These are phyloP conservation scores for Drechslerella coelobrocha DNA, from an alignment of 2,329 filamentous ascomycete genomes.

Conservation along the genomic window DNA sequence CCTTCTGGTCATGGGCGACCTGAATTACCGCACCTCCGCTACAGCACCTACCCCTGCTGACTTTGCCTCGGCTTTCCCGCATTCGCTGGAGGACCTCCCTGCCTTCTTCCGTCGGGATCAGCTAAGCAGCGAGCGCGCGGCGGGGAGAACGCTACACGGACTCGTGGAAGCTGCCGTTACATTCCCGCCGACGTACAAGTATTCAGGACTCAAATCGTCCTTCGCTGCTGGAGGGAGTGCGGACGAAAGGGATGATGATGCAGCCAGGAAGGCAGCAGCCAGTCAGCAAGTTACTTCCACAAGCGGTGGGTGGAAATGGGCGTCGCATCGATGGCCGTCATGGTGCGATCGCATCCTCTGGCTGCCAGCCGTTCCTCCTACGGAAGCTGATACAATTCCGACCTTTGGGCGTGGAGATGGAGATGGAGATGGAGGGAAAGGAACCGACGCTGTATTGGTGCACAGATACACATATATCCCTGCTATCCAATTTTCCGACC, in stretches of 20 bases:
- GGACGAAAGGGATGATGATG: slow-evolving; percentile 53
- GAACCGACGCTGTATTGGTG: slow-evolving; percentile 64
- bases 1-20: slow-evolving; percentile 85
- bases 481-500: slow-evolving; percentile 81
- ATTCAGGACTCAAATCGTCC: slow-evolving; percentile 59
- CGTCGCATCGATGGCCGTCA: slow-evolving; percentile 81
- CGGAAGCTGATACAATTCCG: no score
- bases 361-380: slow-evolving; percentile 61
- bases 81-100: slow-evolving; percentile 62
- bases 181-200: slow-evolving; percentile 96
- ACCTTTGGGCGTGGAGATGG: no score
- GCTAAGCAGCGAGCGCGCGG: slow-evolving; percentile 72
- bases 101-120: slow-evolving; percentile 75
- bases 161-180: slow-evolving; percentile 74
- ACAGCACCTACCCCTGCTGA: slow-evolving; percentile 69
- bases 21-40: slow-evolving; percentile 89
- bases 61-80: slow-evolving; percentile 66
- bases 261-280: slow-evolving; percentile 54
- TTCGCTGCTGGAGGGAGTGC: slow-evolving; percentile 57
- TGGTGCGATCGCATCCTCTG: slow-evolving; percentile 95
- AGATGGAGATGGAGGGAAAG: not conserved
- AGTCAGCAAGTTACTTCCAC: slow-evolving; percentile 54
- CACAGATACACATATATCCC: slow-evolving; percentile 76
- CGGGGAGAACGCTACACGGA: slow-evolving; percentile 76
- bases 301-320: slow-evolving; percentile 71